These are phyloP conservation scores for Eucalyptus fibrosa DNA, from an alignment of 345 rosid genomes.

Conservation along the genomic window DNA sequence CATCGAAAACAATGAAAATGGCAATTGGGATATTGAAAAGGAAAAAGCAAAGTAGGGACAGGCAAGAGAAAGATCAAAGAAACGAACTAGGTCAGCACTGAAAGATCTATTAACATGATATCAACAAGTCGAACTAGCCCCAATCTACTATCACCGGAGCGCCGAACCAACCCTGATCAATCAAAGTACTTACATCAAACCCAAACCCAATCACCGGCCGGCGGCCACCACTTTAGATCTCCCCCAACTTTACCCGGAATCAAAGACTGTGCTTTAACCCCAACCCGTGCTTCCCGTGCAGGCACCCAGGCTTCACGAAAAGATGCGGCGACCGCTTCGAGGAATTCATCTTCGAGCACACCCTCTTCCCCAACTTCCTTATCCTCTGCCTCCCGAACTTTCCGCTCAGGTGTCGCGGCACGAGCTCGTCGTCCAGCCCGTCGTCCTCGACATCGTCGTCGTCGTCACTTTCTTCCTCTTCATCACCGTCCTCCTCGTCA, in stretches of 20 bases:
- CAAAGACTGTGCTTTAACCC: conserved; percentile 17
- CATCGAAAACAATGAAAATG: neutral
- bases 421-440: conserved; percentile 33
- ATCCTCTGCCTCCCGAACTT: conserved; percentile 31
- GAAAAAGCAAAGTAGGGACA: neutral
- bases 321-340: conserved; percentile 19
- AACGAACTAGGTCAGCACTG: neutral
- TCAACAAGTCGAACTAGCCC: neutral
- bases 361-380: conserved; percentile 34
- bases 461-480: conserved; percentile 12
- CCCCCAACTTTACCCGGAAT: neutral
- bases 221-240: neutral
- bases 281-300: conserved; percentile 27
- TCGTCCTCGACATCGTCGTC: conserved; percentile 13
- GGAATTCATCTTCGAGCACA: conserved; percentile 11
- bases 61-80: neutral
- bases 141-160: neutral
- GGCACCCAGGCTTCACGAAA: conserved; percentile 15
- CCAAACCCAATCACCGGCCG: neutral
- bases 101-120: neutral
- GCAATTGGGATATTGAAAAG: neutral
- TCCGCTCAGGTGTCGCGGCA: conserved; percentile 16
- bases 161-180: neutral
- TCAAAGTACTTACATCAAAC: neutral
- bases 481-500: neutral